Evolutionary conservation across 1,284 basidiomycete genomes (phyloP).

Genomic region (Moniliophthora roreri): DNA sequence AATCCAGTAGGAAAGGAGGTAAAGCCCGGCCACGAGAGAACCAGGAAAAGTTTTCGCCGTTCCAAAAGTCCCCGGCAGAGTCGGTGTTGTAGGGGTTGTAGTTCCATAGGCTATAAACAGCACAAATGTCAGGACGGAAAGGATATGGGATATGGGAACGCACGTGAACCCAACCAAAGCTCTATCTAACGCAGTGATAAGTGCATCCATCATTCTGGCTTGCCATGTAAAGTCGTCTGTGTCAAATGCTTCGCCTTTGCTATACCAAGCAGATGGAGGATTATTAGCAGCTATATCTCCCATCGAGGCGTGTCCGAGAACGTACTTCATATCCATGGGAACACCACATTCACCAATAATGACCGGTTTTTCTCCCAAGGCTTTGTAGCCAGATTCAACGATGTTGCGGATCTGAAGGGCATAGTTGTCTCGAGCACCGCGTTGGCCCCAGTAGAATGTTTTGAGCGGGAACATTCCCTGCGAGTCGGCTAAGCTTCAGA

Average conservation of each 20-base stretch:
- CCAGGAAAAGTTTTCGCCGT: slow-evolving; percentile 95
- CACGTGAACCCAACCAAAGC: slow-evolving; percentile 81
- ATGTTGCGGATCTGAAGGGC: slow-evolving; percentile 80
- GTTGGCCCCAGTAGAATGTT: slow-evolving; percentile 86
- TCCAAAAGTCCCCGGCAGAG: slow-evolving; percentile 86
- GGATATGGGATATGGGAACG: slow-evolving; percentile 28
- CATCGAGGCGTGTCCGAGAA: slow-evolving; percentile 14
- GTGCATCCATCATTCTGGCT: slow-evolving; percentile 84
- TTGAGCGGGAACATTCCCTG: slow-evolving; percentile 84
- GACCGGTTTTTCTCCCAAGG: slow-evolving; percentile 77
- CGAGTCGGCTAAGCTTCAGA: slow-evolving; percentile 7
- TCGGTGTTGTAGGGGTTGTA: slow-evolving; percentile 92
- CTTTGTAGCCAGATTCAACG: slow-evolving; percentile 61
- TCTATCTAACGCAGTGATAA: slow-evolving; percentile 76
- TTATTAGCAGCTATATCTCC: too few relatives aligned
- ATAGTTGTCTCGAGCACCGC: slow-evolving; percentile 80
- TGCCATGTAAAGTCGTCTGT: slow-evolving; percentile 83
- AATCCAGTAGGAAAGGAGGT: slow-evolving; percentile 47
- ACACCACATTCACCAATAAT: slow-evolving; percentile 90
- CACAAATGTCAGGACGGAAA: slow-evolving; percentile 1
- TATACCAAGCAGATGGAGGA: slow-evolving; percentile 27
- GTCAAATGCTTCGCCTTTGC: slow-evolving; percentile 68
- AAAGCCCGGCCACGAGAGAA: slow-evolving; percentile 68
- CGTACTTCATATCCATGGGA: slow-evolving; percentile 93
- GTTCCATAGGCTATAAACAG: slow-evolving; percentile 76